These are phyloP conservation scores for Epichloe typhina DNA, from an alignment of 2,329 filamentous ascomycete genomes.

Conservation along the genomic window DNA sequence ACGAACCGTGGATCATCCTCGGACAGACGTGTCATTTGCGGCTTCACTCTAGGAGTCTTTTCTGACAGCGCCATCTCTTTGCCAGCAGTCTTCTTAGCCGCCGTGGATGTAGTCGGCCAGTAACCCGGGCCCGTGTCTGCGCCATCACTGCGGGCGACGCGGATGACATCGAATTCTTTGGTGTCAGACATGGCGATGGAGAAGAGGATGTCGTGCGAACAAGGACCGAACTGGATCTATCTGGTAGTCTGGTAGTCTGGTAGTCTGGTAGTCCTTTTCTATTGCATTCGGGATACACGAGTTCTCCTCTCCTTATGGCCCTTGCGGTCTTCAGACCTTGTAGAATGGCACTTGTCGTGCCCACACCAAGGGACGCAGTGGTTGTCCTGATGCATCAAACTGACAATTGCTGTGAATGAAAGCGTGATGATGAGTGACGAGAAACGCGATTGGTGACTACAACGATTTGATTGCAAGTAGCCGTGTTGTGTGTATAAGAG, in stretches of 20 bases:
- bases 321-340: background rate
- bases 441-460: background rate
- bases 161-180: conserved; percentile 28
- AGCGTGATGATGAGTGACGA: background rate
- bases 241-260: too few species aligned
- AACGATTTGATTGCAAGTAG: background rate
- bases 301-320: too few species aligned
- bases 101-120: conserved; percentile 23
- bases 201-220: background rate
- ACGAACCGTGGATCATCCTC: conserved; percentile 30
- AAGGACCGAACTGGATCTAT: background rate
- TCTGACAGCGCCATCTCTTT: conserved; percentile 21
- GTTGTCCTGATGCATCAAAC: background rate
- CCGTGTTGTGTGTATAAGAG: too few species aligned
- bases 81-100: conserved; percentile 21
- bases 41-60: conserved; percentile 25
- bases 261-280: background rate
- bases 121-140: conserved; percentile 31
- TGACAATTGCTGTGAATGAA: background rate
- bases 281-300: background rate
- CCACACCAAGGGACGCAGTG: background rate
- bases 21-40: conserved; percentile 29
- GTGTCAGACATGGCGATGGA: conserved; percentile 17
- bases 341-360: background rate
- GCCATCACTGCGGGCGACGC: conserved; percentile 32